Evolutionary conservation across 2,329 filamentous ascomycete species (phyloP), one percentile per base, ranked within the genome.

Genomic region (Colletotrichum costaricense): DNA sequence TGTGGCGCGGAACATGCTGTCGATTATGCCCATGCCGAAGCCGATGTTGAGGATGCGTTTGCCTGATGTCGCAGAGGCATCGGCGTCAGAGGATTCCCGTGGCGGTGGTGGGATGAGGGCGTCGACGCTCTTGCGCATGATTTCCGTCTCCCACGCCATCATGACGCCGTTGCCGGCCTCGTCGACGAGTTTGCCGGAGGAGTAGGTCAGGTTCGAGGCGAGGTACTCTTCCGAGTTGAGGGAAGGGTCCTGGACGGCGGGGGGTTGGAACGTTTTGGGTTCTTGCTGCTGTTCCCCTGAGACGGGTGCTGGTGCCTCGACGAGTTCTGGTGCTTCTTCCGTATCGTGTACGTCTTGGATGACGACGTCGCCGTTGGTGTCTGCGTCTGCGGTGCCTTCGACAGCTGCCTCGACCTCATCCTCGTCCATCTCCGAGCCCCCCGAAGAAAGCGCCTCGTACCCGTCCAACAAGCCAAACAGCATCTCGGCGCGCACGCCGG

Each of bases 141-240:
- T 97, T 76, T 92, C 90, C 2, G 92, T 93, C 82, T 97, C 95
- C 95, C 95, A 97, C 52, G 92, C 89, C 95, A 97, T 97, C 95
- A 97, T 97, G 58, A 97, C 94, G 65, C 94, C 94, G 80, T 97
- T 97, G 74, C 91, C 88, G 75, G 91, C 90, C 4, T 90, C 87
- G 79, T 97, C 94, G 7, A 97, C 88, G 2, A 97, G 88, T 73
- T 92, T 92, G 75, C 88, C 88, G 70, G 89, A 85, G 62, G 88
- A 87, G 82, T 93, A 93, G 16, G 88, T 91, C 26, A 95, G 86
- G 30, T 87, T 85, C 0, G 92, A 93, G 60, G 89, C 87, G 58
- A 96, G 89, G 79, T 95, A 95, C 54, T 90, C 88, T 58, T 90
- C 88, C 78, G 89, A 93, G 62, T 89, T 92, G 73, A 93, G 90